Evolutionary conservation across 805 yeast genomes (phyloP).

Genomic region (Candida maris): DNA sequence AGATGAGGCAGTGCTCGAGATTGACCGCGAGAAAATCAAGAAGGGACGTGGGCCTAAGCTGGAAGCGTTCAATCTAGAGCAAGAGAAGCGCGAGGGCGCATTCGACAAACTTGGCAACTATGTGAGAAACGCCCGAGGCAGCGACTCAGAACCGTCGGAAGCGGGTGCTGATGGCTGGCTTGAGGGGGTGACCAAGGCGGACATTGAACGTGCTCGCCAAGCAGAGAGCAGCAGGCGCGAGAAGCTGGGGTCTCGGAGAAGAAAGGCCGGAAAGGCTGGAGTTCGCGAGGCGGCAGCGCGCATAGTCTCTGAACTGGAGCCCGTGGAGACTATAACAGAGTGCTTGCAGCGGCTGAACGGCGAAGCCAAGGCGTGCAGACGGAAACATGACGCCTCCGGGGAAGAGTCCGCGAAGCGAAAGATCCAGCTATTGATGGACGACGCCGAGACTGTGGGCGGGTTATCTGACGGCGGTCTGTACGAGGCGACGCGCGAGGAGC

Average conservation of each 20-base stretch:
- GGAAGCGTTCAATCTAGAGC: constrained; percentile 59
- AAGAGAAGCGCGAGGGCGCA: constrained; percentile 55
- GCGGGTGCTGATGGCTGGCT: constrained; percentile 27
- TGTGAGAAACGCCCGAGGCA: constrained; percentile 29
- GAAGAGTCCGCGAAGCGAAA: constrained; percentile 20
- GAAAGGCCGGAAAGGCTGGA: constrained; percentile 8
- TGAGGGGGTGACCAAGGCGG: constrained; percentile 14
- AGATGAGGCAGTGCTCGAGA: constrained; percentile 10
- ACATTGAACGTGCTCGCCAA: constrained; percentile 23
- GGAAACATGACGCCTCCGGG: constrained; percentile 12
- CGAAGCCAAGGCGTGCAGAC: constrained; percentile 15
- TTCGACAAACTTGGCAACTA: constrained; percentile 63
- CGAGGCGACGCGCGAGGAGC: constrained; percentile 54
- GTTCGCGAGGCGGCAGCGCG: constrained; percentile 23
- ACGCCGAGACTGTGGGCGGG: constrained; percentile 42
- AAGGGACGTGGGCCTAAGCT: constrained; percentile 37
- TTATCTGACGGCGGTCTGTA: constrained; percentile 46
- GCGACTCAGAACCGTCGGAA: constrained; percentile 28
- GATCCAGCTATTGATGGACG: constrained; percentile 44
- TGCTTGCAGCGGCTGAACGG: constrained; percentile 42
- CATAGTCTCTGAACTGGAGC: constrained; percentile 46
- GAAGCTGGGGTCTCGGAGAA: constrained; percentile 18
- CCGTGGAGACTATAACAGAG: constrained; percentile 60
- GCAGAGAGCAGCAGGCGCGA: constrained; percentile 23
- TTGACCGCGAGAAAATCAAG: constrained; percentile 12